phyloP scores from a whole-genome alignment of 192 early-diverging fungal genomes.

The Coemansia javaensis region DNA sequence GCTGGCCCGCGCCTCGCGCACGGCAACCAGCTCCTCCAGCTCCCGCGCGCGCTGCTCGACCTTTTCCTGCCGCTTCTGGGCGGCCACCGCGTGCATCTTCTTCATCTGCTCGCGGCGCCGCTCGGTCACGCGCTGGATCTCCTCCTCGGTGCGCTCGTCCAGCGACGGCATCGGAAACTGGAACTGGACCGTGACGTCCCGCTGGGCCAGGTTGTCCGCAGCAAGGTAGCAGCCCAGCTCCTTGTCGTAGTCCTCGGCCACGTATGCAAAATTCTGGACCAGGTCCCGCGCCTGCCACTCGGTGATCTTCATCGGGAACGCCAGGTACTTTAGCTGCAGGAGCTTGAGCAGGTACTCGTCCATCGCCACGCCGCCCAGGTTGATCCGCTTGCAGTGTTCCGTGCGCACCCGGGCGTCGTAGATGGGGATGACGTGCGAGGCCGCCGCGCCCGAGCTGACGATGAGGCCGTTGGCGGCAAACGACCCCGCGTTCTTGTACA shows the following conservation, averaged over 20 bases:
- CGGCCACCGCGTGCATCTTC: constrained; percentile 75
- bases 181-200: constrained; percentile 76
- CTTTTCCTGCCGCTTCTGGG: constrained; percentile 78
- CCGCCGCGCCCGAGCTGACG: constrained; percentile 63
- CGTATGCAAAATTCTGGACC: constrained; percentile 61
- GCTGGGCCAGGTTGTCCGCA: constrained; percentile 54
- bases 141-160: constrained; percentile 77
- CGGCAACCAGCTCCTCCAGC: constrained; percentile 47
- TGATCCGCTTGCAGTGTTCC: constrained; percentile 70
- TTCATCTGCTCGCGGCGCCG: constrained; percentile 66
- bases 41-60: constrained; percentile 64
- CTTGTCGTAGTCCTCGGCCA: constrained; percentile 69
- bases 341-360: constrained; percentile 81
- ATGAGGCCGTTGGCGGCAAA: constrained; percentile 65
- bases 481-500: constrained; percentile 63
- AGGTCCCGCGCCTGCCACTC: constrained; percentile 69
- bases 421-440: constrained; percentile 75
- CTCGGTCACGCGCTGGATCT: constrained; percentile 62
- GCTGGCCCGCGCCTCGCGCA: constrained; percentile 28
- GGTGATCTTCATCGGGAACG: constrained; percentile 79
- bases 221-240: constrained; percentile 64
- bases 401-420: constrained; percentile 56
- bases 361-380: constrained; percentile 71
- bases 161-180: constrained; percentile 62
- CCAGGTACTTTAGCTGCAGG: constrained; percentile 86